Base-by-base conservation (phyloP, 441 rosid genomes). In the Adansonia rubrostipa region DNA sequence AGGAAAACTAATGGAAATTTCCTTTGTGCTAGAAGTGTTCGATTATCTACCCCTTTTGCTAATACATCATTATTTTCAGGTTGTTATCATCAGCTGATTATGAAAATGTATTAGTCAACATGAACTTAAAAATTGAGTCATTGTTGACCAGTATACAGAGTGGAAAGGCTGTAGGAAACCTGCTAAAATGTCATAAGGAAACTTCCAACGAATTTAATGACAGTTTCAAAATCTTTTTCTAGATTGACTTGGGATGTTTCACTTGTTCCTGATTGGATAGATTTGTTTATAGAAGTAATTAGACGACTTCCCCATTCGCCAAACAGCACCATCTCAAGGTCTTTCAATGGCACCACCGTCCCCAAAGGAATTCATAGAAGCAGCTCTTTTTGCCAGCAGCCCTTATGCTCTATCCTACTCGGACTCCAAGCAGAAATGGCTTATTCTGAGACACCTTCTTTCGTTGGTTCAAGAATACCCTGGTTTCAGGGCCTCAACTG, bases 371-470 rank as follows among this genome's bases (percentile, higher is more conserved):
- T 90, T 87, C 88, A 82, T 90, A 6, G 87, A 88, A 6, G 77
- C 86, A 2, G 89, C 92, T 3, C 87, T 88, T 58, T 62, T 66
- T 5, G 76, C 82, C 76, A 42, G 75, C 17, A 61, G 56, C 74
- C 72, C 77, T 28, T 83, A 67, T 24, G 76, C 86, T 9, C 84
- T 88, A 0, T 84, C 93, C 56, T 90, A 90, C 76, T 3, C 92
- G 0, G 86, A 87, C 40, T 77, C 82, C 1, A 33, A 85, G 28
- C 90, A 88, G 66, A 86, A 86, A 75, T 80, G 83, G 85, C 3
- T 79, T 7, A 88, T 90, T 6, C 65, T 85, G 48, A 79, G 84
- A 68, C 86, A 87, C 82, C 86, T 90, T 68, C 77, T 85, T 64
- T 84, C 89, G 0, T 82, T 88, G 1, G 71, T 86, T 69, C 84